Percentiles rank a stretch among this genome's conserved stretches.
These are phyloP conservation scores for Petunia axillaris DNA, from an alignment of 257 asterid genomes.

Conservation along the genomic window DNA sequence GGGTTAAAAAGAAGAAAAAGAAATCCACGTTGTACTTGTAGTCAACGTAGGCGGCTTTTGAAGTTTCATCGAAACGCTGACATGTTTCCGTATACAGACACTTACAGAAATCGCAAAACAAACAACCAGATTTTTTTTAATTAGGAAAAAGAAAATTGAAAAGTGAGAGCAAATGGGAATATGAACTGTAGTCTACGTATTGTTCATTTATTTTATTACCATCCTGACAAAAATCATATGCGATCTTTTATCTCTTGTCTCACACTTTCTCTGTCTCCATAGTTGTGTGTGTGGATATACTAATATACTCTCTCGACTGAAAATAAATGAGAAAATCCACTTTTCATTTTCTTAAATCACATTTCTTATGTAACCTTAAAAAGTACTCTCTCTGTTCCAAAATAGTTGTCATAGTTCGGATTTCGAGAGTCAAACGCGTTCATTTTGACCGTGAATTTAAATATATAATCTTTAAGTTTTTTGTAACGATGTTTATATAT, in stretches of 20 bases:
- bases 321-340: no score
- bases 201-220: not conserved
- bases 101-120: not conserved
- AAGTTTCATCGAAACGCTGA: conserved; percentile 26
- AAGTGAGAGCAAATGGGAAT: conserved; percentile 28
- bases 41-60: conserved; percentile 50
- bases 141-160: not conserved
- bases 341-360: no score
- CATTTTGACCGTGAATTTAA: no score
- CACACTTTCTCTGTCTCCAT: not conserved
- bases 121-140: not conserved
- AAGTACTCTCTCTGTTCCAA: no score
- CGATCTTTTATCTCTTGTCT: not conserved
- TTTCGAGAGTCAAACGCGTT: no score
- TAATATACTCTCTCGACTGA: no score
- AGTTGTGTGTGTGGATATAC: no score
- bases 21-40: conserved; percentile 26
- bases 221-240: conserved; percentile 24
- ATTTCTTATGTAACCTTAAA: no score
- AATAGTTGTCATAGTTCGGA: no score
- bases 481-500: no score
- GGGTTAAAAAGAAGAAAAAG: not conserved
- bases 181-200: conserved; percentile 21
- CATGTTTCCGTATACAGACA: not conserved
- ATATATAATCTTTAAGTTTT: no score